Conservation (phyloP, 2,329 filamentous ascomycete genomes). For the Alternaria sp. region DNA sequence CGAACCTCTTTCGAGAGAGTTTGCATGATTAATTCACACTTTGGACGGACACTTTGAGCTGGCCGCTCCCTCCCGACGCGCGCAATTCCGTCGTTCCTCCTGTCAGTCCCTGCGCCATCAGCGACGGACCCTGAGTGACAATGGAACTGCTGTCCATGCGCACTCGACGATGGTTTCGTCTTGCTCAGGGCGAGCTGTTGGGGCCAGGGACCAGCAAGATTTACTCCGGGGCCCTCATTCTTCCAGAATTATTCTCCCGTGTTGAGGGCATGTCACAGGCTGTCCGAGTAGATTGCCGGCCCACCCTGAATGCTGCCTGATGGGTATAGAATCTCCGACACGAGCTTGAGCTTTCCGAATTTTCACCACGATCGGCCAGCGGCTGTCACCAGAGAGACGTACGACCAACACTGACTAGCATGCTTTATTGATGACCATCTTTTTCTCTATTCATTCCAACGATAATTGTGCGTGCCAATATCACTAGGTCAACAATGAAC, state of each 20-base stretch:
- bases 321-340: constrained; percentile 16
- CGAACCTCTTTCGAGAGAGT: constrained; percentile 17
- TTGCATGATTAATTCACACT: constrained; percentile 20
- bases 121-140: constrained; percentile 15
- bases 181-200: constrained; percentile 24
- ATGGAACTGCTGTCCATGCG: constrained; percentile 17
- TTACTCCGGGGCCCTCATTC: constrained; percentile 32
- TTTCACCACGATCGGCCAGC: constrained; percentile 5
- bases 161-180: constrained; percentile 20
- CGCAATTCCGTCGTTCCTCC: constrained; percentile 23
- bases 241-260: constrained; percentile 47
- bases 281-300: constrained; percentile 44
- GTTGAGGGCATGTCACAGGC: constrained; percentile 29
- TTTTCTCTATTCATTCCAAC: neutral
- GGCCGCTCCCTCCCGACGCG: constrained; percentile 21
- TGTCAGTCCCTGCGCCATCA: constrained; percentile 25
- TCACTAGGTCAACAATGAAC: constrained; percentile 7
- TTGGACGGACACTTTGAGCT: constrained; percentile 13
- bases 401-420: constrained; percentile 15
- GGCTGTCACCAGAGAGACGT: constrained; percentile 7
- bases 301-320: constrained; percentile 30
- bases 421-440: constrained; percentile 12
- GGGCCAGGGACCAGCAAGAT: constrained; percentile 22
- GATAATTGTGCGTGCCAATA: constrained; percentile 2
- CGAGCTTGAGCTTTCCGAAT: constrained; percentile 6